Conservation (phyloP, 2,329 filamentous ascomycete genomes). For the Aspergillus pseudoterreus region DNA sequence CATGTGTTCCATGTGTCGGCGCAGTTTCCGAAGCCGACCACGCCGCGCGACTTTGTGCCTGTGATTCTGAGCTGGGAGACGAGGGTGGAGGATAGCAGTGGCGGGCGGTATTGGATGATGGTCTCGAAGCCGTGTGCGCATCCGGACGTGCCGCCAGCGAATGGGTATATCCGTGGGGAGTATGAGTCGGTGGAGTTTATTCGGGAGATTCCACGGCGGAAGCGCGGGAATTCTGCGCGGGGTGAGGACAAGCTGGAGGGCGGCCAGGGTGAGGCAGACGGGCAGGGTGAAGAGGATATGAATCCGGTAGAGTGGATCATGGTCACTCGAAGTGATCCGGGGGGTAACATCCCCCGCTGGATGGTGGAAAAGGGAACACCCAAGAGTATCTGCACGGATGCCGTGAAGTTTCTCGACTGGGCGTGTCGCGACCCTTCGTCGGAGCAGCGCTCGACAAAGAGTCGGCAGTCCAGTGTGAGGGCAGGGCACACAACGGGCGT, state of each 20-base stretch:
- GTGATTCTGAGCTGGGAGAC: slow-evolving; percentile 64
- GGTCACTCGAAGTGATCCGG: slow-evolving; percentile 84
- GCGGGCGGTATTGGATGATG: slow-evolving; percentile 71
- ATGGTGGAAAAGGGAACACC: slow-evolving; percentile 90
- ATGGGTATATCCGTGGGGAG: slow-evolving; percentile 74
- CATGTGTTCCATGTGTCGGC: slow-evolving; percentile 80
- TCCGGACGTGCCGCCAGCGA: slow-evolving; percentile 64
- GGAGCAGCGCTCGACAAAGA: slow-evolving; percentile 21
- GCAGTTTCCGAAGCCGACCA: slow-evolving; percentile 83
- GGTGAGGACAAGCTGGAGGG: too few relatives aligned
- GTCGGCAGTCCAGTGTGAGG: not conserved
- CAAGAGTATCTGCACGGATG: slow-evolving; percentile 72
- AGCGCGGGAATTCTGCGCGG: slow-evolving; percentile 2
- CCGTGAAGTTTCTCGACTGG: slow-evolving; percentile 80
- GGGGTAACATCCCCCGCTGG: slow-evolving; percentile 81
- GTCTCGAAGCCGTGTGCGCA: slow-evolving; percentile 82
- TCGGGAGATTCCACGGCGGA: slow-evolving; percentile 63
- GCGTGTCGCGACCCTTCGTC: slow-evolving; percentile 51
- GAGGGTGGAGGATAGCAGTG: slow-evolving; percentile 26
- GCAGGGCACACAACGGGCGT: slow-evolving; percentile 2
- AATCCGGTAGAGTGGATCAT: slow-evolving; percentile 86
- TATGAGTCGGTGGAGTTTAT: slow-evolving; percentile 94
- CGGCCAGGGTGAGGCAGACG: slow-evolving; percentile 3
- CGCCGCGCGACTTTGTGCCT: slow-evolving; percentile 83
- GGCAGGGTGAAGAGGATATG: slow-evolving; percentile 32